Base-by-base conservation (phyloP, 2,329 filamentous ascomycete genomes). In the Neurospora crassa region DNA sequence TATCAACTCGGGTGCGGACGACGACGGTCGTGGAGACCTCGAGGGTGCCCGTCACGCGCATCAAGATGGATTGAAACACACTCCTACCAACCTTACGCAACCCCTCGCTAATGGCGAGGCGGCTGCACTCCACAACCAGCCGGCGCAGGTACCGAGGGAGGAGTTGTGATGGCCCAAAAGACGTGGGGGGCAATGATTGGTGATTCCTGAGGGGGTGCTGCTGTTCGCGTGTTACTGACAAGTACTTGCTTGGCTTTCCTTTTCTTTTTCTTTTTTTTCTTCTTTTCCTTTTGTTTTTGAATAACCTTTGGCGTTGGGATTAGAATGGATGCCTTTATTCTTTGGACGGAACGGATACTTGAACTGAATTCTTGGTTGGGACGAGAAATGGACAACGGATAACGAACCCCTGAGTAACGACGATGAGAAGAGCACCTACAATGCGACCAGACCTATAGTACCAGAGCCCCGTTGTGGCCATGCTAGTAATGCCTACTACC, bases 1-100 rank as follows among this genome's bases (percentile, higher is more conserved):
- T 45, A 74, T 74, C 69, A 77, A 77, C 45, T 74, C 76, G 1
- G 74, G 74, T 7, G 74, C 73, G 67, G 76, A 76, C 68, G 29
- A 1, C 53, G 24, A 34, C 41, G 69, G 69, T 37, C 24, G 24
- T 29, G 29, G 0, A 8, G 53, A 63, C 16, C 8, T 63, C 3
- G 53, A 63, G 53, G 12, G 47, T 29, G 47, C 2, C 3, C 47
- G 20, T 7, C 43, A 47, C 43, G n/a, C 43, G 43, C 14, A 63
- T 63, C 53, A 37, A 29, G 53, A 63, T 37, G 53, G 53, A 63
- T 37, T 63, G 53, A 63, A 63, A 16, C 14, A 63, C 29, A 11
- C 14, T 63, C 24, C 53, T 63, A 37, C 53, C 24, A 24, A 53
- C 12, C 24, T 16, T 37, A 63, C 53, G 53, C 53, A 29, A 37